Evolutionary conservation across 2,329 filamentous ascomycete genomes (phyloP), one percentile per base, ranked within the genome.

Genomic region (Gremmenia infestans): DNA sequence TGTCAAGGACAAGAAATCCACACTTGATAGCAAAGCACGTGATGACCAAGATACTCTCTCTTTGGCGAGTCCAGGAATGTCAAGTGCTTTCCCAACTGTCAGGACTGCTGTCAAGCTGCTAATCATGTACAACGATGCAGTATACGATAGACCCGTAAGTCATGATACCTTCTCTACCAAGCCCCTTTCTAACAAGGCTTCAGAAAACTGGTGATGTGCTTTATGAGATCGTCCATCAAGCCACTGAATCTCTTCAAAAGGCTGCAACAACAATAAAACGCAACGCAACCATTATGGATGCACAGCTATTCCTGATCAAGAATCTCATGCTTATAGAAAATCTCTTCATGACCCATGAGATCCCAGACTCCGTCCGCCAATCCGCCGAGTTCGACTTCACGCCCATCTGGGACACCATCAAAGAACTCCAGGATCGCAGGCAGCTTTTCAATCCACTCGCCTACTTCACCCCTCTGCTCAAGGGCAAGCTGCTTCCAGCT

Each of bases 241-340:
- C 92, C 1, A 97, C 92, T 0, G 75, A 87, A 51, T 91, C 92
- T 3, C 81, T 99, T 17, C 83, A 91, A 60, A 81, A 85, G 50
- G 93, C 91, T 28, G 88, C 91, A 63, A 76, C 80, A 5, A 82
- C 82, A 58, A 87, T 96, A 63, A 81, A 84, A 54, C 80, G 80
- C 37, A 83, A 82, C 60, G 72, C 72, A n/a, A 75, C 76, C 69
- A 80, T 82, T 1, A 80, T 86, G 6, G 91, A 97, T 69, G 82
- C 88, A 0, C 89, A 96, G 63, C 80, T 99, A 4, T 99, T 99
- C 73, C 86, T 97, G 67, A 87, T 99, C 65, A 94, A 93, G 65
- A 96, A 99, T 70, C 81, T 99, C 2, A 86, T 99, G 50, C 87
- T 97, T 50, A 82, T 99, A 51, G 97, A 97, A 72, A 95, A 97